A percentile compares a stretch with the other conserved stretches of the same genome.
Conservation (phyloP, 768 basidiomycete genomes). For the Trametes gibbosa region DNA sequence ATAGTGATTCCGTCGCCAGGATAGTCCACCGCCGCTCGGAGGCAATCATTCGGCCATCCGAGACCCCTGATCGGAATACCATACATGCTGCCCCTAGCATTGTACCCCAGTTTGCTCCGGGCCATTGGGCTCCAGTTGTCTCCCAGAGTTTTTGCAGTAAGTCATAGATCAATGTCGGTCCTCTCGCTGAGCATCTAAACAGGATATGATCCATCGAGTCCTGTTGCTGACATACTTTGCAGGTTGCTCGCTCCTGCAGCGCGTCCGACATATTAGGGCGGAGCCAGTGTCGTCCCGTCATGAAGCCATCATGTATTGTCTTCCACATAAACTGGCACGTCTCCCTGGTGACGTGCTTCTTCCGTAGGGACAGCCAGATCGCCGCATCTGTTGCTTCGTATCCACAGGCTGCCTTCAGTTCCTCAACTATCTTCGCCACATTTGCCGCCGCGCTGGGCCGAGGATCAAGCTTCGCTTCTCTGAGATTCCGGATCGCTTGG, state of each 20-base stretch:
- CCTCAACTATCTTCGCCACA: not conserved
- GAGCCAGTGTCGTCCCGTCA: slow-evolving; percentile 1
- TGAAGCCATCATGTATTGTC: not conserved
- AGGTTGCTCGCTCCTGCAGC: not conserved
- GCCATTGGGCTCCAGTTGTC: not conserved
- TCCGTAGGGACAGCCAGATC: not conserved
- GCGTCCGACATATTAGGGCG: not conserved
- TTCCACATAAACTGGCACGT: not conserved
- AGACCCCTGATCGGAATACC: not conserved
- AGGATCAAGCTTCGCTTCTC: not conserved
- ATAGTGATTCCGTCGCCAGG: no score
- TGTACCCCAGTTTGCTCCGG: not conserved
- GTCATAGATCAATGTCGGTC: not conserved
- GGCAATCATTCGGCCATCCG: not conserved
- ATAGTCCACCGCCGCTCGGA: not conserved
- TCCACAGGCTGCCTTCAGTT: not conserved
- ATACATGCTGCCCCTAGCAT: no score
- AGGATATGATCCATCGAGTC: no score
- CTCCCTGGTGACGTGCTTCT: not conserved
- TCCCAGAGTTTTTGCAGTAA: not conserved
- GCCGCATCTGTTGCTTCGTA: not conserved
- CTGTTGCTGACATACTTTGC: not conserved
- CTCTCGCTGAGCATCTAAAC: not conserved
- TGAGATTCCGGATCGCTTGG: not conserved
- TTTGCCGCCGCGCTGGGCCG: not conserved